Base-by-base conservation (phyloP, 2,329 filamentous ascomycete species). In the Talaromyces piceae region DNA sequence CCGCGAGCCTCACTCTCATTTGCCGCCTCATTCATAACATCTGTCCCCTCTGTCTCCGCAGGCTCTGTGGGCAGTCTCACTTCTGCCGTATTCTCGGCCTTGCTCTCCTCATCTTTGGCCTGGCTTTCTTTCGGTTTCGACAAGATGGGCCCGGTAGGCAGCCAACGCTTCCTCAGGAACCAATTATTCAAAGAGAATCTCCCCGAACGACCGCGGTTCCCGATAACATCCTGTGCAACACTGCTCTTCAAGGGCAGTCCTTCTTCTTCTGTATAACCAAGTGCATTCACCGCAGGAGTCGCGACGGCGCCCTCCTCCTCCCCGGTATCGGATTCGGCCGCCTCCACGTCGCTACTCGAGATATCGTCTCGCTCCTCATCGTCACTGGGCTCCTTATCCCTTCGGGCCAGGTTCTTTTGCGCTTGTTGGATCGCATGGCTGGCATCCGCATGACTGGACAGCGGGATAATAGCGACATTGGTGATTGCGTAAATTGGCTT, bases 401-500 rank as follows among this genome's bases (percentile, higher is more conserved):
- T 67, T 58, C 73, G 67, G 30, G 66, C 64, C 4, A 67, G 60
- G 56, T 67, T 72, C 49, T 71, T 76, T 56, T 64, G 74, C 0
- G 87, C 87, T 51, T 80, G 78, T 2, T 72, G 68, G 53, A 97
- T 86, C 7, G 88, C 86, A 25, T 79, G 78, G 55, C 81, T 77
- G 4, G 91, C 91, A 41, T 94, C 88, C 37, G 70, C 66, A 61
- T 85, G 84, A 5, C 87, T 91, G 2, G 84, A 81, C 49, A 93
- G 83, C 1, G 93, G 93, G 5, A 95, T 95, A n/a, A 97, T 74
- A 5, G 89, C 86, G 27, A 97, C 87, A 59, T 94, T 88, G 41
- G 87, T 93, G 54, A 96, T 82, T 33, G 89, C 84, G 67, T 94
- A 98, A 50, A 97, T 76, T 0, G 91, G 85, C 50, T 81, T 84